Conservation (phyloP, 2,329 filamentous ascomycete species). For the Pseudocercospora musae region DNA sequence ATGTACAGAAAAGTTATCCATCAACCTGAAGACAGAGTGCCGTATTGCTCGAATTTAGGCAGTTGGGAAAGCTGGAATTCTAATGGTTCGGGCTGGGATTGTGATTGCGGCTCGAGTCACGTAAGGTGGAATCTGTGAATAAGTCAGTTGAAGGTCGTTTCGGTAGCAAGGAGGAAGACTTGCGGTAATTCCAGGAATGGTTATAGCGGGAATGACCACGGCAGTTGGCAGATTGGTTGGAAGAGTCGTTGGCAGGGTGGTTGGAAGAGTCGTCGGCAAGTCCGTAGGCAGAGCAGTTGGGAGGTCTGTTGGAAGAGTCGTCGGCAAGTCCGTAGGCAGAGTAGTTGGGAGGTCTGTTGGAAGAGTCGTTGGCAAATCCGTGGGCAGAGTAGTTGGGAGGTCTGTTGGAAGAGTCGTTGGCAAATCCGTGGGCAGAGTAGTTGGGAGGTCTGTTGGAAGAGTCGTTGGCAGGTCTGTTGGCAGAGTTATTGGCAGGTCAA, state of each 20-base stretch:
- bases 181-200: background rate
- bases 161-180: background rate
- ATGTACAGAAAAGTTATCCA: background rate
- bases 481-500: background rate
- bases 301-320: too few species aligned
- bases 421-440: background rate
- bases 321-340: too few species aligned
- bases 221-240: background rate
- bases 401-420: background rate
- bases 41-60: background rate
- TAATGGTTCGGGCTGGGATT: background rate
- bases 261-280: too few species aligned
- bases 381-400: background rate
- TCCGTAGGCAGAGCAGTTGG: too few species aligned
- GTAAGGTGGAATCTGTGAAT: background rate
- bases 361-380: background rate
- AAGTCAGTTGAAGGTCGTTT: background rate
- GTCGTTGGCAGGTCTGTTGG: background rate
- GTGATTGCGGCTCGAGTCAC: background rate
- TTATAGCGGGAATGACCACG: background rate
- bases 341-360: background rate
- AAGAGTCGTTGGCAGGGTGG: too few species aligned
- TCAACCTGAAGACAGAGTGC: background rate
- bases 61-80: background rate
- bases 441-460: background rate